Base-by-base conservation (phyloP, 768 basidiomycete species). In the Phylloporus sp. region DNA sequence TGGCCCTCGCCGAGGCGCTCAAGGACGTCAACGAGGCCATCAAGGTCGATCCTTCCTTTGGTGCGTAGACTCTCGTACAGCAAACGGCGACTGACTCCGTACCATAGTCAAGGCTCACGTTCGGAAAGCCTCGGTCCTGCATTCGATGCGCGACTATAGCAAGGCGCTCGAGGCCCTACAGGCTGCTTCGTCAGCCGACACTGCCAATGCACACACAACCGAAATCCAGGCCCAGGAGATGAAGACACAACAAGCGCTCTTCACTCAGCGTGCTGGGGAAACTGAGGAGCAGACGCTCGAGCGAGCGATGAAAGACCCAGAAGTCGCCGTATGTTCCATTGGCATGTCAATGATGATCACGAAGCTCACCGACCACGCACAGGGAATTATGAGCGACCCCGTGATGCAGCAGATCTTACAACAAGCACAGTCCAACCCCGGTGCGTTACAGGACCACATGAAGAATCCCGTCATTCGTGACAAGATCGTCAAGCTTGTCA, bases 271-370 rank as follows among this genome's bases (percentile, higher is more conserved):
- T 14, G 78, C 82, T 17, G 81, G 75, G 34, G 95, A 99, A 71
- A 81, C 82, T 8, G 92, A 97, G 62, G 93, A 98, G 63, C 80
- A 99, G 73, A 90, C 93, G 17, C 72, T 96, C 53, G 79, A 86
- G 58, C 79, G 95, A 41, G 96, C 95, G 8, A 96, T 97, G 94
- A 79, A 91, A 44, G 96, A 99, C 73, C 96, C 96, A 11, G 96
- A 96, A 69, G 78, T 97, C 43, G 89, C 86, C 55, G 87, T 90
- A 71, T 57, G 87, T 76, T 11, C 6, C 41, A 28, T 47, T 20
- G 38, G 6, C 23, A 13, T 20, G 23, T 36, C 31, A 20, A 14
- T 20, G 22, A 34, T 44, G 37, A 32, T 20, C 23, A 41, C 8
- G 14, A 46, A 27, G 23, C 45, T 55, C 6, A 64, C 17, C 29